phyloP scores from a whole-genome alignment of 208 protist species.

The Acanthamoeba lugdunensis region DNA sequence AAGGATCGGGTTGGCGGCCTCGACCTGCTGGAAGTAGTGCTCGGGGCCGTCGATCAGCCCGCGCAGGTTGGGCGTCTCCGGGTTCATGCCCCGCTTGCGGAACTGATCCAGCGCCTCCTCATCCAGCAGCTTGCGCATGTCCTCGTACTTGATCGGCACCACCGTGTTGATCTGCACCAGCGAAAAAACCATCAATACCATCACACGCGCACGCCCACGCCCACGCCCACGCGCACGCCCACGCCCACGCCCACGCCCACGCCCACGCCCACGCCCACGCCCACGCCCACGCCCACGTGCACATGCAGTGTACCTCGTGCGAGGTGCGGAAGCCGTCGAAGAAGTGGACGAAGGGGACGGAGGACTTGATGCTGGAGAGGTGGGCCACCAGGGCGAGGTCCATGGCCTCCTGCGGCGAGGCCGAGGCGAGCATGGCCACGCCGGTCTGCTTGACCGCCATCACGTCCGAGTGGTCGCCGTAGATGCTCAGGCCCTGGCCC shows the following conservation, averaged over 20 bases:
- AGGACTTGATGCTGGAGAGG: slow-evolving; percentile 83
- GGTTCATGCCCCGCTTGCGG: slow-evolving; percentile 81
- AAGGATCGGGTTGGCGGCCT: slow-evolving; percentile 84
- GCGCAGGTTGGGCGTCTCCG: slow-evolving; percentile 80
- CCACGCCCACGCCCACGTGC: background rate
- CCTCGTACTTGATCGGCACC: slow-evolving; percentile 16
- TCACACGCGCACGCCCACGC: too few species aligned
- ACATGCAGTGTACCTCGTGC: slow-evolving; percentile 77
- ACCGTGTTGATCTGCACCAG: background rate
- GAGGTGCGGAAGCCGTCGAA: slow-evolving; percentile 86
- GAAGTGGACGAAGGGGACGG: slow-evolving; percentile 85
- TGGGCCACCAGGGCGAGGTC: slow-evolving; percentile 87
- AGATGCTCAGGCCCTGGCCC: slow-evolving; percentile 80
- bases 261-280: too few species aligned
- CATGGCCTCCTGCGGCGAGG: slow-evolving; percentile 84
- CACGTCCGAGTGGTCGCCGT: slow-evolving; percentile 88
- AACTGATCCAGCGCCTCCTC: slow-evolving; percentile 40
- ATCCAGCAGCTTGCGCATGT: slow-evolving; percentile 18
- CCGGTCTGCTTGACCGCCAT: slow-evolving; percentile 83
- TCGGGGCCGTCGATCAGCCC: slow-evolving; percentile 84
- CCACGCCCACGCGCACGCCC: too few species aligned
- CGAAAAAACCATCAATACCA: background rate
- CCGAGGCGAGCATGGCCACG: slow-evolving; percentile 84
- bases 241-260: too few species aligned
- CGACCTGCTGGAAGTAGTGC: slow-evolving; percentile 85